Evolutionary conservation across 306 rosid genomes (phyloP), one percentile per base, ranked within the genome.

Genomic region (Lathyrus aphaca): DNA sequence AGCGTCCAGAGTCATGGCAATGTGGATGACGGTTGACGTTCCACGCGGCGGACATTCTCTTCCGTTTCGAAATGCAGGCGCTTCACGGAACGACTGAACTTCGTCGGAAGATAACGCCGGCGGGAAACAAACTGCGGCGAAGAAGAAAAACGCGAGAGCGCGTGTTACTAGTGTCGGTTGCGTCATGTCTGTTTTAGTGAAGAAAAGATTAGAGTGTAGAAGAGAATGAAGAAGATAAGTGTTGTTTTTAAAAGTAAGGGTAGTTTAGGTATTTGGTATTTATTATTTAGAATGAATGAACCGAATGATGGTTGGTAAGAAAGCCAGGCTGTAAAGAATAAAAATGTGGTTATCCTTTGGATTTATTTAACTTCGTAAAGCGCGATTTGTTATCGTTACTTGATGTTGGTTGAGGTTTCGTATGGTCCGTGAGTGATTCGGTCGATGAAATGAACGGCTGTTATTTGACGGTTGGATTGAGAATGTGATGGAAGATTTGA

Each of bases 21-120:
- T 85, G 81, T 92, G 98, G 77, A 92, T 89, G 30, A 85, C 64
- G 42, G 91, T 78, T 17, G 66, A 27, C 0, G 76, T 74, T 11
- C 74, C 69, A 5, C 55, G 68, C 4, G 77, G 83, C 4, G 74
- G 86, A 74, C 98, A 92, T 58, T 79, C 91, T 12, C 74, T 53
- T 1, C 96, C 98, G 54, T 92, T 92, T 8, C 92, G 91, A 50
- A 92, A 92, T 83, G 96, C 95, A 2, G 92, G 92, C 0, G 98
- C 98, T 64, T 92, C 98, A 1, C 91, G 83, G 65, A 89, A 89
- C 9, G 50, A 37, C 0, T 95, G 86, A 0, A 89, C 75, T 1
- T 56, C 84, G 5, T 3, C 71, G 73, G 81, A 25, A 11, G 0
- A 5, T 0, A 11, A 13, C 4, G 0, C 12, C 23, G 57, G 80